These are phyloP conservation scores for Penicillium sp. DNA, from an alignment of 2,329 filamentous ascomycete species.

Conservation along the genomic window DNA sequence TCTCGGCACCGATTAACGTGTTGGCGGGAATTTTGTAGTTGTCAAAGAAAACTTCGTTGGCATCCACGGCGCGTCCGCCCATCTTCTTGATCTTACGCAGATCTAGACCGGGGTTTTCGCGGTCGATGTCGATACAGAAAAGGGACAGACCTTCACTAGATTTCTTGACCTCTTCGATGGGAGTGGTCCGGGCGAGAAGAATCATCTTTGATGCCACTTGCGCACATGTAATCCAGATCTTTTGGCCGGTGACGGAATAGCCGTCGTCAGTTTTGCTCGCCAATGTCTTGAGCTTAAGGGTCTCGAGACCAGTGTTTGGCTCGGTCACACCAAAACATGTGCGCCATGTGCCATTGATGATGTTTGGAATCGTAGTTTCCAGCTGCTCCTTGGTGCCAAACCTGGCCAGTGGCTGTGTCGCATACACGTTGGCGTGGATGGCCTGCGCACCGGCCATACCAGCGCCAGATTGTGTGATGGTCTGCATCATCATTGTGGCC, in stretches of 20 bases:
- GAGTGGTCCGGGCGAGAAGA: slow-evolving; percentile 70
- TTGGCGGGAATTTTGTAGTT: slow-evolving; percentile 64
- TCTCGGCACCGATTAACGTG: slow-evolving; percentile 66
- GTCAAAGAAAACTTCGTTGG: slow-evolving; percentile 86
- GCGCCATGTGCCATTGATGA: slow-evolving; percentile 68
- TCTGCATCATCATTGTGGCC: slow-evolving; percentile 84
- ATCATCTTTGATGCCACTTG: slow-evolving; percentile 83
- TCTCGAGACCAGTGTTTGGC: slow-evolving; percentile 75
- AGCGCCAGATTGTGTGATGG: slow-evolving; percentile 68
- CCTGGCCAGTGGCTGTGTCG: slow-evolving; percentile 67
- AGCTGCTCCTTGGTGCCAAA: slow-evolving; percentile 67
- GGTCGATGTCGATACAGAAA: slow-evolving; percentile 75
- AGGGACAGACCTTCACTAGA: slow-evolving; percentile 72
- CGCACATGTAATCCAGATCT: slow-evolving; percentile 86
- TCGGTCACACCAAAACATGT: slow-evolving; percentile 84
- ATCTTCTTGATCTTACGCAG: slow-evolving; percentile 76
- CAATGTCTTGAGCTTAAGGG: slow-evolving; percentile 63
- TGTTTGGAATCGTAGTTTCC: slow-evolving; percentile 61
- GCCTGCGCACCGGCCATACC: slow-evolving; percentile 67
- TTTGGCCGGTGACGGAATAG: slow-evolving; percentile 71
- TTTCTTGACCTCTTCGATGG: slow-evolving; percentile 62
- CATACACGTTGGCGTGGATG: slow-evolving; percentile 54
- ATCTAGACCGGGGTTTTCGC: slow-evolving; percentile 56
- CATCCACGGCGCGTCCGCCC: slow-evolving; percentile 76
- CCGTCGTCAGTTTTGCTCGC: slow-evolving; percentile 58